Evolutionary conservation across 2,329 filamentous ascomycete species (phyloP).

Genomic region (Aspergillus fructus): DNA sequence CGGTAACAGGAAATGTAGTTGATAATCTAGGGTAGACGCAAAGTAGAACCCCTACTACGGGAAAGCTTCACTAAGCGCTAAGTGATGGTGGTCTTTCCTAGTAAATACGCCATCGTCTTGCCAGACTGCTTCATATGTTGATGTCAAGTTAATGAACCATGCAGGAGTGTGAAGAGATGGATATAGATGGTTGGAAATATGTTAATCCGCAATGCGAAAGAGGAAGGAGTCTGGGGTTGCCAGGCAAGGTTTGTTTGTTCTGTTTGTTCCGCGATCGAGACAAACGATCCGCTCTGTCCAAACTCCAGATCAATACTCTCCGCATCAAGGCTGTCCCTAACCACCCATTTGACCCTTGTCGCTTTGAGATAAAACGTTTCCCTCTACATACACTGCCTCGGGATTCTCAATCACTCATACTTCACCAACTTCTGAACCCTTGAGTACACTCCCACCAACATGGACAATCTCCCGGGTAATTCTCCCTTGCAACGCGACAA

Average conservation of each 20-base stretch:
- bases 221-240: not conserved
- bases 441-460: not conserved
- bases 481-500: not conserved
- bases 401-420: not conserved
- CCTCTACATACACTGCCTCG: too few species aligned
- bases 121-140: too few species aligned
- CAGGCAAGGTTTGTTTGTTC: not conserved
- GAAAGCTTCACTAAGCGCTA: too few species aligned
- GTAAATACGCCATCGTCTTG: too few species aligned
- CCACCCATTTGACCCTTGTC: not conserved
- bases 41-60: too few species aligned
- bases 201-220: not conserved
- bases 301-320: not conserved
- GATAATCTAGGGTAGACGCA: too few species aligned
- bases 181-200: too few species aligned
- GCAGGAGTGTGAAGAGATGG: too few species aligned
- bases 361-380: not conserved
- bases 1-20: too few species aligned
- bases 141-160: too few species aligned
- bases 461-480: conserved; percentile 19
- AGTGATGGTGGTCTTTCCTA: too few species aligned
- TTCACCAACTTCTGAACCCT: not conserved
- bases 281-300: not conserved
- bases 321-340: not conserved
- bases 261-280: not conserved